Percentiles rank a stretch among this genome's conserved stretches.
phyloP scores from a whole-genome alignment of 1,139 yeast species.

The Pichia sp. region DNA sequence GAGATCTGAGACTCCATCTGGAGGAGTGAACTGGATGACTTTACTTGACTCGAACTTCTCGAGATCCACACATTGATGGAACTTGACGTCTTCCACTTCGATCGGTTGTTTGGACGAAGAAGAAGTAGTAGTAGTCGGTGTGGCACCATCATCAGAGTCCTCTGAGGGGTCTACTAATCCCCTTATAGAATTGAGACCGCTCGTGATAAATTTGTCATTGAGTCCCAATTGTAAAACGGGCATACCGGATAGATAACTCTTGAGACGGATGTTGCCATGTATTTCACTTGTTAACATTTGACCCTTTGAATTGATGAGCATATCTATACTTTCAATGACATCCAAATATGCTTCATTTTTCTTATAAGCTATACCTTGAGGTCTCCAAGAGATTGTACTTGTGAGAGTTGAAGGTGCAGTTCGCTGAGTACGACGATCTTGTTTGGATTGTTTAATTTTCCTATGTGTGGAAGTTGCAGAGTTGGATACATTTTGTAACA shows the following conservation, averaged over 20 bases:
- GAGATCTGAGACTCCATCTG: slow-evolving; percentile 88
- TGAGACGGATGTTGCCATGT: slow-evolving; percentile 80
- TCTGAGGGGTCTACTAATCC: slow-evolving; percentile 15
- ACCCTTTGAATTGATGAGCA: slow-evolving; percentile 82
- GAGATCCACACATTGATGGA: slow-evolving; percentile 82
- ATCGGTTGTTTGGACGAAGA: slow-evolving; percentile 5
- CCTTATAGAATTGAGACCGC: slow-evolving; percentile 28
- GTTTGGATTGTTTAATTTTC: slow-evolving; percentile 16
- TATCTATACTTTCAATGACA: slow-evolving; percentile 87
- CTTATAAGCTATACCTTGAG: slow-evolving; percentile 83
- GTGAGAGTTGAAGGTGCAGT: slow-evolving; percentile 88
- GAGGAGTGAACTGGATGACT: slow-evolving; percentile 71
- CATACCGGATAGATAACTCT: slow-evolving; percentile 91
- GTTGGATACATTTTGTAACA: slow-evolving; percentile 19
- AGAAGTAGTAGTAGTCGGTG: neutral
- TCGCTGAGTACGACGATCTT: slow-evolving; percentile 49
- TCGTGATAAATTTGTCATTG: slow-evolving; percentile 56
- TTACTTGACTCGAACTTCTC: slow-evolving; percentile 62
- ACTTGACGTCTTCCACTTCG: slow-evolving; percentile 83
- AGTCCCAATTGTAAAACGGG: slow-evolving; percentile 92
- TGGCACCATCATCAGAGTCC: neutral
- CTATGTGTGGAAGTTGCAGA: slow-evolving; percentile 13
- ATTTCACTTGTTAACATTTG: slow-evolving; percentile 90
- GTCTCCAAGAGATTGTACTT: slow-evolving; percentile 94
- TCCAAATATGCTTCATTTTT: slow-evolving; percentile 96